Evolutionary conservation across 169 alveolate genomes (phyloP).

Genomic region (Cryptosporidium andersoni): DNA sequence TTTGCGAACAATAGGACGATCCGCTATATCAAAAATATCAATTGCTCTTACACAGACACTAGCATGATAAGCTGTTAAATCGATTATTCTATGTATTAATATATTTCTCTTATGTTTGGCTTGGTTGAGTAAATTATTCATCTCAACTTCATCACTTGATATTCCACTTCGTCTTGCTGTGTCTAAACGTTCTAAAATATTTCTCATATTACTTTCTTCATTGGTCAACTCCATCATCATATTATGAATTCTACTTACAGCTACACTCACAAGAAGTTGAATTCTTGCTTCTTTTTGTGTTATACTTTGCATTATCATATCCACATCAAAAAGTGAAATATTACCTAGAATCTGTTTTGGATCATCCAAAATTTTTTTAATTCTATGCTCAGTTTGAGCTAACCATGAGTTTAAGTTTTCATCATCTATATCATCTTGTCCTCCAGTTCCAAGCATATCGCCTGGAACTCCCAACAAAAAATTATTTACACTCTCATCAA

Average conservation of each 20-base stretch:
- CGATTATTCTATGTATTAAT: constrained; percentile 16
- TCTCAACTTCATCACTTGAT: constrained; percentile 10
- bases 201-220: constrained; percentile 27
- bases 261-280: constrained; percentile 37
- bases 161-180: constrained; percentile 16
- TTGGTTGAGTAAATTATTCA: background rate
- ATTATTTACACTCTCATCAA: constrained; percentile 37
- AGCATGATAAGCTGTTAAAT: constrained; percentile 42
- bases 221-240: constrained; percentile 27
- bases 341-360: constrained; percentile 24
- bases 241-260: constrained; percentile 39
- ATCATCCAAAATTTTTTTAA: constrained; percentile 16
- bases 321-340: constrained; percentile 55
- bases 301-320: constrained; percentile 62
- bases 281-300: constrained; percentile 55
- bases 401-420: constrained; percentile 55
- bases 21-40: constrained; percentile 64
- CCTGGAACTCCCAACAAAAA: constrained; percentile 54
- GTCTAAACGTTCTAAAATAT: background rate
- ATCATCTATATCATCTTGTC: constrained; percentile 42
- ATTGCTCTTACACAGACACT: constrained; percentile 53
- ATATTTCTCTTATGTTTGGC: constrained; percentile 10
- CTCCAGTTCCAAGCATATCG: constrained; percentile 17
- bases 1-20: constrained; percentile 64
- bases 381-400: constrained; percentile 58